These are phyloP conservation scores for Yamadazyma sp. DNA, from an alignment of 1,139 yeast genomes.

Conservation along the genomic window DNA sequence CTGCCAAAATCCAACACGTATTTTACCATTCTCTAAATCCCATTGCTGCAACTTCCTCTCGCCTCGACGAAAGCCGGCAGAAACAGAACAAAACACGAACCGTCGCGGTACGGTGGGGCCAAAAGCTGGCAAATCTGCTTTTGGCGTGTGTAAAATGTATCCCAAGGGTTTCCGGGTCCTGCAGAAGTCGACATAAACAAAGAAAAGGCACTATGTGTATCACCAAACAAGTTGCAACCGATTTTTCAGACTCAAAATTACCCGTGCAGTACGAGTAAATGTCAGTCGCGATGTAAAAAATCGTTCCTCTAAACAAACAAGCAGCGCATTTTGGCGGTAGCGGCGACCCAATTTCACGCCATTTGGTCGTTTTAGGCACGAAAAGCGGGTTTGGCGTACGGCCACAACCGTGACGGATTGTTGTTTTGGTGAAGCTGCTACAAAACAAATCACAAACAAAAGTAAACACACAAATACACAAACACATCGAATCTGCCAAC, in stretches of 20 bases:
- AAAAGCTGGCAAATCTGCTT: not conserved
- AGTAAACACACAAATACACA: not conserved
- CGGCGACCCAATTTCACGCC: not conserved
- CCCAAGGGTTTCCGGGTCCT: not conserved
- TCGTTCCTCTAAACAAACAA: slow-evolving; percentile 1
- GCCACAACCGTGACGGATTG: not conserved
- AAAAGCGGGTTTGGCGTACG: not conserved
- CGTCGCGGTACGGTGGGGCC: not conserved
- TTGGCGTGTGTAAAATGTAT: not conserved
- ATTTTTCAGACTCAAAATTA: not conserved
- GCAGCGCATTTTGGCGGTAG: not conserved
- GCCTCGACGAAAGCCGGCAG: no score
- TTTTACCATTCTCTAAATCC: no score
- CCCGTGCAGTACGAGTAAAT: slow-evolving; percentile 2
- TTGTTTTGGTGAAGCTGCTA: not conserved
- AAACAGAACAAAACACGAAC: not conserved
- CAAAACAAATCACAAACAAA: no score
- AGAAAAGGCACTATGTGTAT: not conserved
- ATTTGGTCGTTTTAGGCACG: not conserved
- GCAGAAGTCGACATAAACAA: slow-evolving; percentile 2
- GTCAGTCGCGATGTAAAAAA: not conserved
- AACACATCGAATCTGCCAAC: not conserved
- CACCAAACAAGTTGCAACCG: slow-evolving; percentile 1
- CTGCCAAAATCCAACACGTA: not conserved
- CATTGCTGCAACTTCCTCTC: no score